Percentiles rank a stretch among this genome's conserved stretches.
phyloP scores from a whole-genome alignment of 768 basidiomycete genomes.

The Heimioporus sp. region DNA sequence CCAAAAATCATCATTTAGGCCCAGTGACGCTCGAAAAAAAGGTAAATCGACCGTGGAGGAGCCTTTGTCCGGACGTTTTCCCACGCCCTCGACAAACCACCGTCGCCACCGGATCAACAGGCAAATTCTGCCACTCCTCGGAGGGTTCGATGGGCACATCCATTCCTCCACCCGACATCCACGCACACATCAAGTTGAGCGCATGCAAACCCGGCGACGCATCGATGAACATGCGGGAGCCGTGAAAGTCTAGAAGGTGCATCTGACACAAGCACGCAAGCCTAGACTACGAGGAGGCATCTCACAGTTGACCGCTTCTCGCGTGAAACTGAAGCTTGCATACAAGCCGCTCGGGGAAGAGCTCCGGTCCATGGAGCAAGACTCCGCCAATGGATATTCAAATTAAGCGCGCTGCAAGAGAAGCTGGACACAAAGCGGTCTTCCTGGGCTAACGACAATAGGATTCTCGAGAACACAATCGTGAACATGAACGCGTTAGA shows the following conservation, averaged over 20 bases:
- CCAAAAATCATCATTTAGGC: not conserved
- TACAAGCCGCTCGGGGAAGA: conserved; percentile 61
- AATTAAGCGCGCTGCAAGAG: conserved; percentile 58
- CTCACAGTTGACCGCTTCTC: not conserved
- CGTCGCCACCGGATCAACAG: conserved; percentile 25
- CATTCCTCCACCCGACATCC: conserved; percentile 18
- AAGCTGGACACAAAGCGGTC: conserved; percentile 66
- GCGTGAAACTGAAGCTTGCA: conserved; percentile 49
- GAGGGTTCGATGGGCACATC: conserved; percentile 5
- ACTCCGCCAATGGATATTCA: conserved; percentile 48
- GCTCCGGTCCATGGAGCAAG: conserved; percentile 52
- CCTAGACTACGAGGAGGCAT: conserved; percentile 65
- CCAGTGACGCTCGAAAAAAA: not conserved
- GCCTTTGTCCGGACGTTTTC: conserved; percentile 5
- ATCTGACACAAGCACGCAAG: conserved; percentile 68
- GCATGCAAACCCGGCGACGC: conserved; percentile 20
- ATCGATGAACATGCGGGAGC: conserved; percentile 22
- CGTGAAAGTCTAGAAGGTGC: conserved; percentile 38
- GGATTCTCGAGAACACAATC: conserved; percentile 78
- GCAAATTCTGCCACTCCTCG: conserved; percentile 26
- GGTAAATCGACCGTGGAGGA: conserved; percentile 15
- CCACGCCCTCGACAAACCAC: conserved; percentile 19
- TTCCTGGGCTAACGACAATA: conserved; percentile 76
- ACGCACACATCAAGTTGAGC: conserved; percentile 21
- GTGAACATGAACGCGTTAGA: conserved; percentile 83